phyloP scores from a whole-genome alignment of 2,329 filamentous ascomycete genomes.

The Fusarium miscanthi region DNA sequence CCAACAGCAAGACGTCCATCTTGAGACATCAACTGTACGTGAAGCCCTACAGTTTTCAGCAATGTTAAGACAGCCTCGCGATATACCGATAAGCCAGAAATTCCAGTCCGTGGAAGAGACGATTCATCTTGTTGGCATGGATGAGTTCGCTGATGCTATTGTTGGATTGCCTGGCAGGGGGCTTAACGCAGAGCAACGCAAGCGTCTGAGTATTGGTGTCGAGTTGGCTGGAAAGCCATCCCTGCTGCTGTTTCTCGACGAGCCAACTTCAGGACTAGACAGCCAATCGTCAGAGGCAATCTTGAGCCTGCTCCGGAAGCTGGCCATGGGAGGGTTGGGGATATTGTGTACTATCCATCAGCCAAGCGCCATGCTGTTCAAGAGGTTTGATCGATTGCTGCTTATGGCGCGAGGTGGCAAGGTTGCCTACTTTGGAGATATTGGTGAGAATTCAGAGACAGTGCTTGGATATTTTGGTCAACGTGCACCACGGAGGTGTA shows the following conservation, averaged over 20 bases:
- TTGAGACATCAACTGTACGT: constrained; percentile 65
- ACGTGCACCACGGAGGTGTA: constrained; percentile 67
- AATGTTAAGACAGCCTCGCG: constrained; percentile 64
- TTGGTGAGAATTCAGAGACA: constrained; percentile 67
- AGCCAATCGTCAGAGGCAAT: constrained; percentile 7
- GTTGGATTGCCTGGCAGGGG: constrained; percentile 72
- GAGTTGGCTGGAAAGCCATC: constrained; percentile 67
- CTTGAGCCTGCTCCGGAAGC: neutral
- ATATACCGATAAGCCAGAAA: constrained; percentile 61
- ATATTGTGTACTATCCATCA: constrained; percentile 68
- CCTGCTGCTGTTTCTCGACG: constrained; percentile 70
- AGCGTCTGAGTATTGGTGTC: constrained; percentile 70
- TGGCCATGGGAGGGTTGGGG: constrained; percentile 44
- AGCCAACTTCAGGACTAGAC: constrained; percentile 58
- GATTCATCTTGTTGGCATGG: constrained; percentile 73
- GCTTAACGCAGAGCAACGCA: constrained; percentile 70
- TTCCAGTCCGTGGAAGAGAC: constrained; percentile 68
- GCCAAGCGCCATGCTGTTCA: constrained; percentile 63
- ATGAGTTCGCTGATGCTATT: constrained; percentile 73
- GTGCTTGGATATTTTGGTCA: constrained; percentile 72
- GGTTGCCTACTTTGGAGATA: constrained; percentile 76
- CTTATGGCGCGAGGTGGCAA: constrained; percentile 73
- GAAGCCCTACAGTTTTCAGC: constrained; percentile 67
- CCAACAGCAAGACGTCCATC: constrained; percentile 53
- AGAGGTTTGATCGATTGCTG: constrained; percentile 68